Base-by-base conservation (phyloP, 2,329 filamentous ascomycete species). In the Hymenoscyphus albidus region DNA sequence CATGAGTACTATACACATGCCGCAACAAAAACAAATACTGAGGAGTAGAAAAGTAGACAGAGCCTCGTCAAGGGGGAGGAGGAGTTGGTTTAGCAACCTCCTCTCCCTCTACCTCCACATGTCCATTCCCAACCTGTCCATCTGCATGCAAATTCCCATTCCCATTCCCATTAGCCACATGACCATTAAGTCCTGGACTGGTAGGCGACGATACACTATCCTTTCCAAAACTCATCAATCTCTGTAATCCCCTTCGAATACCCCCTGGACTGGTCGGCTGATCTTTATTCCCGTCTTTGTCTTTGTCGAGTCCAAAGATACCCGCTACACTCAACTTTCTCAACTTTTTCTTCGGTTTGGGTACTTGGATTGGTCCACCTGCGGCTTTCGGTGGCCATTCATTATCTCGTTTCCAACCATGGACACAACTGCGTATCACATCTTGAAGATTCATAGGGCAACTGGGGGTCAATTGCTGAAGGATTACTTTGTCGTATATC, bases 361-460 rank as follows among this genome's bases (percentile, higher is more conserved):
- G 27, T 3, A 66, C 64, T 18, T 84, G 80, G 57, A 80, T 70
- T 58, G 82, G 73, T 18, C 79, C 78, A 18, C 48, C 48, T 4
- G 48, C 9, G 0, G 82, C 76, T 70, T 85, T 86, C 1, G 91
- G 92, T 4, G 94, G 93, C 94, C 94, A 98, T 76, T 97, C 92
- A 16, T 93, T 93, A 72, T 95, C 92, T 51, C 91, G 84, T 77
- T 96, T 96, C 94, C 94, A 97, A 55, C 94, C 94, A 35, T 89
- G 83, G 0, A 98, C 93, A 69, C 94, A 90, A 13, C 91, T 87
- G 10, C 87, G 84, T 27, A 91, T 86, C 79, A 97, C 88, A 71
- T 96, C 92, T 38, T 83, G 80, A 0, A 98, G 84, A 71, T 97
- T 97, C 73, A 97, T 90, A 3, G 94, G 94, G 16, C 96, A 91